Evolutionary conservation across 257 asterid species (phyloP), one percentile per base, ranked within the genome.

Genomic region (Orobanche coerulescens): DNA sequence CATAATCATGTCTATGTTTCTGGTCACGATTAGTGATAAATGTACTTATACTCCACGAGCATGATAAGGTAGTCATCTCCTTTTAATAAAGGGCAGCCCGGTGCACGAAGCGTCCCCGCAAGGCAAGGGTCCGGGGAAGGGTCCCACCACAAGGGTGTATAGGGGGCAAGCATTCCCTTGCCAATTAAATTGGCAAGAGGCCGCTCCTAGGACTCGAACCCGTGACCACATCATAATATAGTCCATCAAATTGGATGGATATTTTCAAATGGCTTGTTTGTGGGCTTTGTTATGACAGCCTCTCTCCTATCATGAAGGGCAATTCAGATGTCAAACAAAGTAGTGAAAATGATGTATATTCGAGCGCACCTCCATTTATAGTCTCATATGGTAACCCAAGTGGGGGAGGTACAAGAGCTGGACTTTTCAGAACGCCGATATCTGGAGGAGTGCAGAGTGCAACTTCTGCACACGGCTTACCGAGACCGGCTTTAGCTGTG

Each of bases 361-460:
- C 63, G 61, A 31, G 64, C 67, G 42, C 79, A 62, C 79, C 82
- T 23, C 79, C 82, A 46, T 81, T 43, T 53, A 22, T 52, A 71
- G 75, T 67, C 64, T 55, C 92, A 14, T 64, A 70, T 72, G 81
- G 82, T 63, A 78, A 73, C 78, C 58, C 75, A 1, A 64, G 71
- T 11, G 86, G 82, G 26, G 97, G 95, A 49, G 84, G 91, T 30
- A 77, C 98, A 42, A 77, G 99, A 66, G 85, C 97, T 51, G 99
- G 97, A 51, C 99, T 93, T 76, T 93, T 86, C 61, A 81, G 99
- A 64, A 87, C 97, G 10, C 99, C 99, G 47, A 93, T 93, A 73
- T 89, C 99, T 34, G 97, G 99, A 44, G 99, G 99, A 34, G 97
- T 93, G 36, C 99, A 93, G 77, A 89, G 94, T 82, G 97, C 97